Evolutionary conservation across 2,329 filamentous ascomycete genomes (phyloP).

Genomic region (Colletotrichum eleusines): DNA sequence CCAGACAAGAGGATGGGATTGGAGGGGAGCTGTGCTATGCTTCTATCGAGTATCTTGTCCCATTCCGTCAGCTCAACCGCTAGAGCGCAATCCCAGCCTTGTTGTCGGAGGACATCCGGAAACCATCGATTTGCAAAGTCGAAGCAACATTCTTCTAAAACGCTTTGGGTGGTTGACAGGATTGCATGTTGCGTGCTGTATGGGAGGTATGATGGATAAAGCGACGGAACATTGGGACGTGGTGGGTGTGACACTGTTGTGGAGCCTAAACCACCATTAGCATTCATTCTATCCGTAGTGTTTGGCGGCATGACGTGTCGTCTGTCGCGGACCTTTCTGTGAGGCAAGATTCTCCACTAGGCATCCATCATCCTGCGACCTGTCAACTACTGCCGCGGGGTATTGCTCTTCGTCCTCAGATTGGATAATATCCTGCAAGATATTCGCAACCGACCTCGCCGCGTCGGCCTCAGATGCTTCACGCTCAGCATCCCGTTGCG

Average conservation of each 20-base stretch:
- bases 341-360: not conserved
- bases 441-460: conserved; percentile 46
- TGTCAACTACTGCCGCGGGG: too few relatives aligned
- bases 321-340: not conserved
- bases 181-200: conserved; percentile 53
- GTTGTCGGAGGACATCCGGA: conserved; percentile 46
- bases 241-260: not conserved
- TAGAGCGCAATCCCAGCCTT: conserved; percentile 50
- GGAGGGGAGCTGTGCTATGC: conserved; percentile 44
- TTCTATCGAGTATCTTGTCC: conserved; percentile 46
- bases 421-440: conserved; percentile 45
- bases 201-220: conserved; percentile 50
- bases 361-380: not conserved
- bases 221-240: conserved; percentile 42
- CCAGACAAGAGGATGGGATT: conserved; percentile 43
- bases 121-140: conserved; percentile 52
- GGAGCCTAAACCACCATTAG: not conserved
- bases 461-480: conserved; percentile 49
- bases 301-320: too few relatives aligned
- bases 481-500: conserved; percentile 45
- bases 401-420: not conserved
- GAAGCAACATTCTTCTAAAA: conserved; percentile 56
- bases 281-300: too few relatives aligned
- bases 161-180: conserved; percentile 50
- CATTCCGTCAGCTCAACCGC: conserved; percentile 54